Evolutionary conservation across 192 early-diverging fungal species (phyloP).

Genomic region (Dimargaris cristalligena): DNA sequence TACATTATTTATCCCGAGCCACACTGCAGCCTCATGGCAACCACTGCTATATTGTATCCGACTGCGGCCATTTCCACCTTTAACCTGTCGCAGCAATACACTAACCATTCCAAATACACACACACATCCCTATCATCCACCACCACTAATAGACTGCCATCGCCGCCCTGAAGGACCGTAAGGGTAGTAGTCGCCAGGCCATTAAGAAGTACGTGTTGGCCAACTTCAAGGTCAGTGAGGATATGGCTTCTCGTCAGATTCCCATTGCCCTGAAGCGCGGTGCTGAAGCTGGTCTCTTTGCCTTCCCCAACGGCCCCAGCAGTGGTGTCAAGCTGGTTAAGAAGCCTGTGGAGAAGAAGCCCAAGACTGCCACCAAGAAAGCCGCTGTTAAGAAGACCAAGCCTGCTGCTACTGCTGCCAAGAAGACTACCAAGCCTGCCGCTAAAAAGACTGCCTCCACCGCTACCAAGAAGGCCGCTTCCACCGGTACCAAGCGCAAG

Average conservation of each 20-base stretch:
- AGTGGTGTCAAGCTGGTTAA: slow-evolving; percentile 49
- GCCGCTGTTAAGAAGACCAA: slow-evolving; percentile 24
- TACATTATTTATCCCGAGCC: not conserved
- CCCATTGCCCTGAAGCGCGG: slow-evolving; percentile 51
- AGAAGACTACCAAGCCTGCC: slow-evolving; percentile 20
- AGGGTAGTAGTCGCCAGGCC: slow-evolving; percentile 50
- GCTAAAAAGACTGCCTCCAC: slow-evolving; percentile 20
- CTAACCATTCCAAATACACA: not conserved
- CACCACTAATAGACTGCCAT: slow-evolving; percentile 24
- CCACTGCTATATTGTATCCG: not conserved
- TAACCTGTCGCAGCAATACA: not conserved
- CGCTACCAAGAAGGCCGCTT: slow-evolving; percentile 25
- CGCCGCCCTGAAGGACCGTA: slow-evolving; percentile 46
- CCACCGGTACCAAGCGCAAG: slow-evolving; percentile 20
- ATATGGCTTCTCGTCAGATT: slow-evolving; percentile 36
- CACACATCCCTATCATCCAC: not conserved
- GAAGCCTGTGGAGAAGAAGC: slow-evolving; percentile 36
- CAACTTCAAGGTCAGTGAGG: slow-evolving; percentile 42
- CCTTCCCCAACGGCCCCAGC: slow-evolving; percentile 45
- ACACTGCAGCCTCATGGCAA: not conserved
- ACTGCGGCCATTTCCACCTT: not conserved
- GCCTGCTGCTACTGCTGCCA: slow-evolving; percentile 16
- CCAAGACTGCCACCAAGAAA: slow-evolving; percentile 19
- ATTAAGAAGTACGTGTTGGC: slow-evolving; percentile 66
- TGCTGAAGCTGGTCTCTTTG: slow-evolving; percentile 38